Evolutionary conservation across 2,329 filamentous ascomycete species (phyloP).

Genomic region (Dothiorella sarmentorum): DNA sequence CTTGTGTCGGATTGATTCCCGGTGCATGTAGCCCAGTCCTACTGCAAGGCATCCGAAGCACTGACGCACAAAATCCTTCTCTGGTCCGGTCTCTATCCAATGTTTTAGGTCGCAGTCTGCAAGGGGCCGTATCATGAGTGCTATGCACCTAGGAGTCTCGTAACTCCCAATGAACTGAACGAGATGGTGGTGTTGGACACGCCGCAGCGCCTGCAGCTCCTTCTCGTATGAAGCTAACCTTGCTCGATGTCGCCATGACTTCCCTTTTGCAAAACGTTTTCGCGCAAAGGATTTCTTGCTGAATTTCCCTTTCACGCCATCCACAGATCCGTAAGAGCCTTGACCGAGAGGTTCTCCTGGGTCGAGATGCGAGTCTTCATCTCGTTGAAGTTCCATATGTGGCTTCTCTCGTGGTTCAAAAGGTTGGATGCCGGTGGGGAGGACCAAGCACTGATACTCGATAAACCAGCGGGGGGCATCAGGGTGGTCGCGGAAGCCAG

Average conservation of each 20-base stretch:
- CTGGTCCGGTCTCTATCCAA: not conserved
- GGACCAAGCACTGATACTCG: not conserved
- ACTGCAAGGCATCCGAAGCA: conserved; percentile 31
- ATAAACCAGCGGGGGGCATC: not conserved
- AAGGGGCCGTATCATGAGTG: conserved; percentile 15
- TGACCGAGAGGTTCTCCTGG: not conserved
- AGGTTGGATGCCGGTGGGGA: not conserved
- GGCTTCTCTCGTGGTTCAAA: not conserved
- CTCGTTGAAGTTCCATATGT: not conserved
- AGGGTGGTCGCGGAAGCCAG: not conserved
- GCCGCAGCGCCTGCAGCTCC: conserved; percentile 23
- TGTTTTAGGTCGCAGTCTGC: conserved; percentile 18
- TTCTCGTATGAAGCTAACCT: not conserved
- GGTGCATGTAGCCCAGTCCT: conserved; percentile 29
- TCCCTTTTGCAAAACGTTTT: not conserved
- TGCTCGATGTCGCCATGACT: not conserved
- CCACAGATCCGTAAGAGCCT: not conserved
- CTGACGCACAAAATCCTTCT: conserved; percentile 18
- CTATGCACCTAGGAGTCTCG: not conserved
- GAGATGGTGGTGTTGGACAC: conserved; percentile 23
- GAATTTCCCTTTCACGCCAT: not conserved
- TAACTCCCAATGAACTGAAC: conserved; percentile 24
- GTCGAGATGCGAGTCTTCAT: not conserved
- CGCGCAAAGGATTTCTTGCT: not conserved
- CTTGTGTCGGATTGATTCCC: conserved; percentile 27